Conservation (phyloP, 2,329 filamentous ascomycete species). For the Seiridium unicorne region DNA sequence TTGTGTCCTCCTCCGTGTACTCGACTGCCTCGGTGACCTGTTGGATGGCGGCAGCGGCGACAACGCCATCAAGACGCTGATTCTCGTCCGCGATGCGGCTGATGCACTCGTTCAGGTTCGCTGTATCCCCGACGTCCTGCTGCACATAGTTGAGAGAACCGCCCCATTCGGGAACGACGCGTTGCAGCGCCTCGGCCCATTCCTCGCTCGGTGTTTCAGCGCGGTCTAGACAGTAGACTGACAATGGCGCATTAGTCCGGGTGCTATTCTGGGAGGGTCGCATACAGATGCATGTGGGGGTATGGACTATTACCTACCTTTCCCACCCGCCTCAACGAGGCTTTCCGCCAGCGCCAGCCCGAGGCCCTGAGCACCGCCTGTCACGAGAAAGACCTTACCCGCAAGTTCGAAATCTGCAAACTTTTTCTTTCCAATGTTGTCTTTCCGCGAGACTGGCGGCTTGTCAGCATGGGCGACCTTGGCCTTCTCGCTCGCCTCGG, state of each 20-base stretch:
- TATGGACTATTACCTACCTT: constrained; percentile 36
- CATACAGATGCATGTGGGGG: not conserved
- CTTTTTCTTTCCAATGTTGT: constrained; percentile 17
- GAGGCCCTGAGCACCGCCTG: constrained; percentile 69
- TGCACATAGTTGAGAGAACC: constrained; percentile 59
- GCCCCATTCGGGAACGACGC: constrained; percentile 57
- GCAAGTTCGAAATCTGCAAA: constrained; percentile 68
- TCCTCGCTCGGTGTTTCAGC: constrained; percentile 49
- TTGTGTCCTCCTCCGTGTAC: constrained; percentile 55
- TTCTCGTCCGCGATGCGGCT: constrained; percentile 54
- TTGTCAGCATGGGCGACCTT: not conserved
- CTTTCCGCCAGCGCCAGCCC: constrained; percentile 74
- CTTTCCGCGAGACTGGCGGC: not conserved
- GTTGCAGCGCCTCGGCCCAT: constrained; percentile 59
- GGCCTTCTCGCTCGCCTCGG: not conserved
- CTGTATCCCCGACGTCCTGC: constrained; percentile 65
- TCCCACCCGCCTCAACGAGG: constrained; percentile 72
- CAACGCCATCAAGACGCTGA: constrained; percentile 61
- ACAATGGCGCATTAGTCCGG: not conserved
- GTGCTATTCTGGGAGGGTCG: not conserved
- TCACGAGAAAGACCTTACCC: constrained; percentile 68
- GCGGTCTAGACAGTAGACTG: constrained; percentile 58
- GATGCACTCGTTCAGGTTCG: constrained; percentile 56
- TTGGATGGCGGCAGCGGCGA: constrained; percentile 69
- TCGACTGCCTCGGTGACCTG: constrained; percentile 68